phyloP scores from a whole-genome alignment of 2,329 filamentous ascomycete species.

The Arthroderma sp. region DNA sequence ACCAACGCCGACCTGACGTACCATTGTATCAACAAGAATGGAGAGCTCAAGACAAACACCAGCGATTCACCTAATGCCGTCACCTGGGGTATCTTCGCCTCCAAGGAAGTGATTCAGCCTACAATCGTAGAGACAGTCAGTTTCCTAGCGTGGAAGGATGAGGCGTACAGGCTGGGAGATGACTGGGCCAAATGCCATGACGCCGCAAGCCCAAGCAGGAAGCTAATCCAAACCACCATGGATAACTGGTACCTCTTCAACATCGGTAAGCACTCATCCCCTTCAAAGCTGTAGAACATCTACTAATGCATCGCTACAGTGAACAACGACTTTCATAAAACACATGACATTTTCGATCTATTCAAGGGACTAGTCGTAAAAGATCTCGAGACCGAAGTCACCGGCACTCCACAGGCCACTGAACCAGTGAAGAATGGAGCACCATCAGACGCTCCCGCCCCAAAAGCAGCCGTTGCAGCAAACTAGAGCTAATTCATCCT shows the following conservation, averaged over 20 bases:
- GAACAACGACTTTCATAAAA: conserved; percentile 92
- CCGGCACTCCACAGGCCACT: conserved; percentile 5
- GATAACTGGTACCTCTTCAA: conserved; percentile 89
- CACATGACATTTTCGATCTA: conserved; percentile 67
- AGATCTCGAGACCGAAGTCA: conserved; percentile 25
- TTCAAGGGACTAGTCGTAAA: conserved; percentile 57
- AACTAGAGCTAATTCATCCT: background rate
- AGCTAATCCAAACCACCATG: conserved; percentile 71
- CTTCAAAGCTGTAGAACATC: background rate
- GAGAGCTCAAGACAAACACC: conserved; percentile 73
- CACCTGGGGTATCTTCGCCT: conserved; percentile 97
- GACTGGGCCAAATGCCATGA: conserved; percentile 94
- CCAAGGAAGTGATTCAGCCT: conserved; percentile 98
- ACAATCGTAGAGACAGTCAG: conserved; percentile 98
- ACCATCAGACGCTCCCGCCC: background rate
- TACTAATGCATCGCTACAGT: conserved; percentile 43
- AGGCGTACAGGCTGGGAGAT: conserved; percentile 81
- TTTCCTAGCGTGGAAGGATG: conserved; percentile 97
- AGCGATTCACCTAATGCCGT: conserved; percentile 86
- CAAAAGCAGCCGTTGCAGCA: background rate
- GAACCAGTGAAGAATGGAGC: background rate
- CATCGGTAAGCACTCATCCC: conserved; percentile 55
- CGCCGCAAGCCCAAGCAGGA: conserved; percentile 60
- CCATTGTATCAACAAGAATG: conserved; percentile 78
- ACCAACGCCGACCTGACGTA: conserved; percentile 75